These are phyloP conservation scores for Phytopythium aichiense DNA, from an alignment of 352 stramenopile species.

Conservation along the genomic window DNA sequence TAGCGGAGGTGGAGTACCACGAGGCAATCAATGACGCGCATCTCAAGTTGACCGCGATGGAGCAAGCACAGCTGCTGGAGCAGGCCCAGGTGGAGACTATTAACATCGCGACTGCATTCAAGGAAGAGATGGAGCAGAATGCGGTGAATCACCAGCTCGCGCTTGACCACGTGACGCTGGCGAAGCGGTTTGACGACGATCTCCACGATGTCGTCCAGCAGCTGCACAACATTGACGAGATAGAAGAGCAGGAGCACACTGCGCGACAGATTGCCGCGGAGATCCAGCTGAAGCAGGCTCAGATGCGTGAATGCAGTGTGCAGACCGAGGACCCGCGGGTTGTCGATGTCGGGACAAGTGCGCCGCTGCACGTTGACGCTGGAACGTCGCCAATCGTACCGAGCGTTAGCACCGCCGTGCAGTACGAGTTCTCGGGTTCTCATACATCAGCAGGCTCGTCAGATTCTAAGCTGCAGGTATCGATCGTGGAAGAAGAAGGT, in stretches of 20 bases:
- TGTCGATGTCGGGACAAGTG: constrained; percentile 36
- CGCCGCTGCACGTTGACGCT: constrained; percentile 30
- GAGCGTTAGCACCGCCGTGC: constrained; percentile 23
- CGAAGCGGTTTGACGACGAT: constrained; percentile 49
- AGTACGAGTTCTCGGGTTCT: constrained; percentile 15
- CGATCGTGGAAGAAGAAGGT: neutral
- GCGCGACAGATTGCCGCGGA: constrained; percentile 10
- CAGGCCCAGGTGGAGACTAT: constrained; percentile 48
- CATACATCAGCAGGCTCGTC: neutral
- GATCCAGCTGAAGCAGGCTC: constrained; percentile 22
- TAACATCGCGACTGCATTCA: constrained; percentile 51
- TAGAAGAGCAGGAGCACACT: constrained; percentile 21
- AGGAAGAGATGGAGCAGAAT: constrained; percentile 60
- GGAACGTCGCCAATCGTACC: constrained; percentile 20
- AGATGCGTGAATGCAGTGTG: constrained; percentile 33
- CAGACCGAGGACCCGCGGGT: constrained; percentile 40
- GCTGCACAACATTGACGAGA: constrained; percentile 30
- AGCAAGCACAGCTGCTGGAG: constrained; percentile 49
- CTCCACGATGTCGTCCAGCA: constrained; percentile 36
- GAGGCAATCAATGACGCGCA: constrained; percentile 63
- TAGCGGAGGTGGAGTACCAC: constrained; percentile 67
- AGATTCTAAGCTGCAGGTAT: neutral
- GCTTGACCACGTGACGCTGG: constrained; percentile 40
- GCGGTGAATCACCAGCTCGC: constrained; percentile 37
- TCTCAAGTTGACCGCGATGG: constrained; percentile 52